These are phyloP conservation scores for Gremmenia infestans DNA, from an alignment of 2,329 filamentous ascomycete genomes.

Conservation along the genomic window DNA sequence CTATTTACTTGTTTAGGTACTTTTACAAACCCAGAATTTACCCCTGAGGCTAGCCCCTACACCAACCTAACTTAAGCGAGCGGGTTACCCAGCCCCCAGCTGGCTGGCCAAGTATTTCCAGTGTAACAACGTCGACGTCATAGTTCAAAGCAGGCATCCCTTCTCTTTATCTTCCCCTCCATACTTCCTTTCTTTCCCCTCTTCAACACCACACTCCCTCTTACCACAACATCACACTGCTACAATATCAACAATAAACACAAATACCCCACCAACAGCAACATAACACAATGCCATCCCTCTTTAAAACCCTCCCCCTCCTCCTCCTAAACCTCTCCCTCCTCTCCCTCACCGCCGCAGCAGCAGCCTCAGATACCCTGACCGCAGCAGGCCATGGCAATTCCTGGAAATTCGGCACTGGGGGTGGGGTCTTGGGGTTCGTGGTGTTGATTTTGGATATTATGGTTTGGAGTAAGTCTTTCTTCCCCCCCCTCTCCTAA, in stretches of 20 bases:
- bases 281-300: not conserved
- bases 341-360: slow-evolving; percentile 44
- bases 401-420: slow-evolving; percentile 54
- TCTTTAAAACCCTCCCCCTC: not conserved
- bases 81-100: too few species aligned
- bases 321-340: slow-evolving; percentile 32
- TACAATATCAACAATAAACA: not conserved
- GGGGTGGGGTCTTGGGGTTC: slow-evolving; percentile 57
- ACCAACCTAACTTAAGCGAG: too few species aligned
- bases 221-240: not conserved
- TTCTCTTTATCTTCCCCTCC: too few species aligned
- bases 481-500: slow-evolving; percentile 9
- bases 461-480: slow-evolving; percentile 53
- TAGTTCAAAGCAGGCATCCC: too few species aligned
- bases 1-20: too few species aligned
- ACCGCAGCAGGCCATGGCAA: slow-evolving; percentile 35
- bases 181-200: too few species aligned
- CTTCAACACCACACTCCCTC: not conserved
- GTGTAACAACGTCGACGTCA: too few species aligned
- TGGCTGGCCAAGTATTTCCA: too few species aligned
- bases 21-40: too few species aligned
- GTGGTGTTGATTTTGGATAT: slow-evolving; percentile 58
- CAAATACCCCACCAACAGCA: not conserved
- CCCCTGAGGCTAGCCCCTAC: too few species aligned
- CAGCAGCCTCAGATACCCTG: slow-evolving; percentile 38